Evolutionary conservation across 768 basidiomycete species (phyloP).

Genomic region (Lactarius deliciosus): DNA sequence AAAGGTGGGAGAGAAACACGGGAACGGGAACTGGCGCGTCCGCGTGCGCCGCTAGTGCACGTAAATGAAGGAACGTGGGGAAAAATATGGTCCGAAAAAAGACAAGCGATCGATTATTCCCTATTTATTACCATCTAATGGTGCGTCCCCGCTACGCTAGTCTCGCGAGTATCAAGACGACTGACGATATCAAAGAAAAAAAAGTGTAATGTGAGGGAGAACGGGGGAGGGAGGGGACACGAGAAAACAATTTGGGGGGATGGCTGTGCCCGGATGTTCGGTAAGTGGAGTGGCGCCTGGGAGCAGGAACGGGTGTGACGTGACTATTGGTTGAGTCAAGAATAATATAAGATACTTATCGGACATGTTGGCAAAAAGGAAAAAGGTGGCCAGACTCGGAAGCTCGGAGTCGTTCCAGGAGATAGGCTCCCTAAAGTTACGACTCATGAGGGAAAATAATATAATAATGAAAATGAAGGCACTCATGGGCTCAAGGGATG

Average conservation of each 20-base stretch:
- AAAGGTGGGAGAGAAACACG: slow-evolving; percentile 8
- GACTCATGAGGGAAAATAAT: slow-evolving; percentile 23
- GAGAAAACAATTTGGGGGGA: background rate
- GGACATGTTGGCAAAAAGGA: background rate
- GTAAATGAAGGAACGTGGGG: slow-evolving; percentile 22
- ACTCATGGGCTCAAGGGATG: slow-evolving; percentile 22
- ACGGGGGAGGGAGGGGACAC: background rate
- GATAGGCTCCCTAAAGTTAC: background rate
- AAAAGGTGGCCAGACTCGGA: slow-evolving; percentile 11
- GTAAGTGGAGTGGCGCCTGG: slow-evolving; percentile 22
- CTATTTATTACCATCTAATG: background rate
- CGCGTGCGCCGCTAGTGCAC: slow-evolving; percentile 14
- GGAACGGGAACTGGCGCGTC: background rate
- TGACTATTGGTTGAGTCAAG: background rate
- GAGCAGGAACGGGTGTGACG: slow-evolving; percentile 4
- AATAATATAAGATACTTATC: background rate
- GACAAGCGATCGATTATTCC: background rate
- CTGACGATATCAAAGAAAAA: background rate
- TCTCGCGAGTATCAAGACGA: background rate
- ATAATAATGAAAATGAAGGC: slow-evolving; percentile 7
- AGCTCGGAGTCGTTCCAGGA: slow-evolving; percentile 10
- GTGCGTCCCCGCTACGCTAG: background rate
- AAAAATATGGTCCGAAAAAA: slow-evolving; percentile 5
- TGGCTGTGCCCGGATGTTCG: slow-evolving; percentile 8
- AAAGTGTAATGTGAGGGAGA: background rate